phyloP scores from a whole-genome alignment of 192 early-diverging fungal species.

The Backusella tarrabulga region DNA sequence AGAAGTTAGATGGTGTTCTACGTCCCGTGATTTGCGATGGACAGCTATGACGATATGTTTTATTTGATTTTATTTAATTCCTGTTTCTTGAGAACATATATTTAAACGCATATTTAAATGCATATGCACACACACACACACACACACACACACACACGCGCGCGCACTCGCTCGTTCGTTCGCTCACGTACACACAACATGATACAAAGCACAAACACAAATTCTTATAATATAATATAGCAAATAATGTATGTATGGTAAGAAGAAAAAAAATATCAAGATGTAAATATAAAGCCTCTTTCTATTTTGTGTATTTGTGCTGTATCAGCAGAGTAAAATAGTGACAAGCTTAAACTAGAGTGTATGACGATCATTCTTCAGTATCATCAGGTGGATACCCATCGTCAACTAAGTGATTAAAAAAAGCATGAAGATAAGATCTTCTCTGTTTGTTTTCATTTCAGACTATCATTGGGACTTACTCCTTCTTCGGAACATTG shows the following conservation, averaged over 20 bases:
- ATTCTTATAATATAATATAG: not conserved
- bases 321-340: slow-evolving; percentile 1
- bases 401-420: slow-evolving; percentile 7
- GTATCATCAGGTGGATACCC: slow-evolving; percentile 7
- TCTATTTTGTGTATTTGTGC: not conserved
- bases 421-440: not conserved
- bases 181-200: too few relatives aligned
- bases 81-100: not conserved
- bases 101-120: not conserved
- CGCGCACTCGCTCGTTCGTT: not conserved
- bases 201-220: not conserved
- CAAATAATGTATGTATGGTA: not conserved
- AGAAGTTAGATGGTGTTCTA: not conserved
- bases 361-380: slow-evolving; percentile 6
- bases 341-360: not conserved
- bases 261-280: not conserved
- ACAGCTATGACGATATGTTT: slow-evolving; percentile 9
- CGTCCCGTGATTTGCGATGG: not conserved
- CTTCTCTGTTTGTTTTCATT: slow-evolving; percentile 1
- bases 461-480: slow-evolving; percentile 6
- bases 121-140: not conserved
- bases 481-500: slow-evolving; percentile 67
- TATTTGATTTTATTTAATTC: slow-evolving; percentile 3
- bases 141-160: not conserved
- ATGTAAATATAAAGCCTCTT: not conserved